Conservation (phyloP, 345 rosid species). For the Populus alba region DNA sequence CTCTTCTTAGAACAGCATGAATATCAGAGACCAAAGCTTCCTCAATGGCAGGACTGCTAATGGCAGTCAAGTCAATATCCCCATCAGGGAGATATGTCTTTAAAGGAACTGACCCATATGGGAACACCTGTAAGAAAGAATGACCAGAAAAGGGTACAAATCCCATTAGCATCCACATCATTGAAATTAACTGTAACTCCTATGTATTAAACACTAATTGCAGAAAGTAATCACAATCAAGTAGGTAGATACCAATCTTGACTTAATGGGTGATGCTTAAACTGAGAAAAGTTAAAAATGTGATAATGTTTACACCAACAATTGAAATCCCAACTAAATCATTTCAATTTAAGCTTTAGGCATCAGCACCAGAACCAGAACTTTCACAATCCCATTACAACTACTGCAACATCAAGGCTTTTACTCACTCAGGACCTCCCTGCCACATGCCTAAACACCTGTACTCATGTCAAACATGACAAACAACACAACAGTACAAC, state of each 20-base stretch:
- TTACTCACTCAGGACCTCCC: not conserved
- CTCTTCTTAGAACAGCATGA: conserved; percentile 44
- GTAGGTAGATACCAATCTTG: too few species aligned
- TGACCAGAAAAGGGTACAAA: not conserved
- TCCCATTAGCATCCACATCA: not conserved
- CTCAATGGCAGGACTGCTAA: conserved; percentile 30
- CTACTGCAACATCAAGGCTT: not conserved
- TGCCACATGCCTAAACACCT: not conserved
- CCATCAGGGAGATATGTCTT: conserved; percentile 93
- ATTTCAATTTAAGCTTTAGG: not conserved
- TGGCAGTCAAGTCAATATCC: conserved; percentile 81
- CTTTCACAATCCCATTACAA: not conserved
- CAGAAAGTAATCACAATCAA: not conserved
- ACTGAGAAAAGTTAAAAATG: not conserved
- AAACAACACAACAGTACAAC: not conserved
- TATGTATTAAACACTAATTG: not conserved
- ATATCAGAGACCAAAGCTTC: conserved; percentile 51
- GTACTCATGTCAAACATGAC: not conserved
- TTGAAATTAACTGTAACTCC: not conserved
- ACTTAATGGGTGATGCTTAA: not conserved
- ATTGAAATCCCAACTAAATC: not conserved
- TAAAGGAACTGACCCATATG: conserved; percentile 49
- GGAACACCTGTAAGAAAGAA: conserved; percentile 48
- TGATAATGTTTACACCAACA: not conserved
- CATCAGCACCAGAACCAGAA: not conserved